These are phyloP conservation scores for Ustilago bromivora DNA, from an alignment of 1,284 basidiomycete species.

Conservation along the genomic window DNA sequence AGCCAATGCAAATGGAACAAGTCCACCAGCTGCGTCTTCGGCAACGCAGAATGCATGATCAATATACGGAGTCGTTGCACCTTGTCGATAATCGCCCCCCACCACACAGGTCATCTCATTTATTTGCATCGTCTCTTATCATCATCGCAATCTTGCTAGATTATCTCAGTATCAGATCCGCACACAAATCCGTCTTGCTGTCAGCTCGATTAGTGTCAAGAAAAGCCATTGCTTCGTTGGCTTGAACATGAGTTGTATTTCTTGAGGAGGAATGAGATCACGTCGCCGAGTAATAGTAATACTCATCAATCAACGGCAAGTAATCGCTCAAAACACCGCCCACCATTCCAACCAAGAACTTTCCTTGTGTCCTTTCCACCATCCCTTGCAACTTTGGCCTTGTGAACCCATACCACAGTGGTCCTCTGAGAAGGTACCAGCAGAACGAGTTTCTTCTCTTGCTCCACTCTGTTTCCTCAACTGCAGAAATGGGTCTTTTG, in stretches of 20 bases:
- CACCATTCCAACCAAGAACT: conserved; percentile 81
- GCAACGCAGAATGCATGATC: conserved; percentile 2
- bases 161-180: not conserved
- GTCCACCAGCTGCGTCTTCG: conserved; percentile 6
- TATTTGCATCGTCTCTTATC: conserved; percentile 10
- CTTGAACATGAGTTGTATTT: not conserved
- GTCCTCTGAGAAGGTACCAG: conserved; percentile 88
- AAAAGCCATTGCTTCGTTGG: too few relatives aligned
- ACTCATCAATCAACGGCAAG: conserved; percentile 92
- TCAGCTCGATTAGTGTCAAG: too few relatives aligned
- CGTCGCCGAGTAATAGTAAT: conserved; percentile 79
- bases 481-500: conserved; percentile 62
- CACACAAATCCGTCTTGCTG: too few relatives aligned
- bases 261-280: not conserved
- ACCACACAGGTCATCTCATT: not conserved
- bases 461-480: conserved; percentile 77
- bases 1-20: conserved; percentile 12
- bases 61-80: not conserved
- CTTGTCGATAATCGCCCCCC: not conserved
- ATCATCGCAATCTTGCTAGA: not conserved
- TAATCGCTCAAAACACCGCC: conserved; percentile 86
- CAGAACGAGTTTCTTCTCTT: conserved; percentile 82
- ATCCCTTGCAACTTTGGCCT: conserved; percentile 79
- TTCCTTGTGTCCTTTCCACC: conserved; percentile 74
- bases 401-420: conserved; percentile 88